Base-by-base conservation (phyloP, 2,329 filamentous ascomycete genomes). In the Ascochyta lentis region DNA sequence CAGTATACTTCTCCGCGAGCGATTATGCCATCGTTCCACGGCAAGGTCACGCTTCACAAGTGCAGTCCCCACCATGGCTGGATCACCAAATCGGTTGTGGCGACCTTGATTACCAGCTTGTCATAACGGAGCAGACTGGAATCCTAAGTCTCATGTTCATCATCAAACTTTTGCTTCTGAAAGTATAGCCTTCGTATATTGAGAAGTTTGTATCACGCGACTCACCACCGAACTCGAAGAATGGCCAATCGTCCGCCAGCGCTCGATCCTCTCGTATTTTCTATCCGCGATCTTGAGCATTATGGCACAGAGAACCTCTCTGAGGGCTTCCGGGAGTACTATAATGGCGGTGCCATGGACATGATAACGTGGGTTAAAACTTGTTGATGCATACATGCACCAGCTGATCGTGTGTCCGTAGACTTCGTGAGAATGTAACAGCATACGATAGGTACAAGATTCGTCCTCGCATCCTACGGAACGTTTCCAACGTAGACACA, bases 251-350 rank as follows among this genome's bases (percentile, higher is more conserved):
- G 64, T 12, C 56, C 60, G 34, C 37, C 54, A 26, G 51, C 56
- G n/a, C 48, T 64, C n/a, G 62, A 66, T 50, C 39, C 60, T 27
- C 49, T 60, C 8, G 62, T 66, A 4, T 64, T 60, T 35, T 64
- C 59, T 4, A 63, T 66, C 23, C 51, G 37, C 3, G 63, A 66
- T 37, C 53, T 66, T 15, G 78, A 80, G 64, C 68, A 66, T 24
- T 45, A 70, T 42, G 79, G 74, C 13, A 74, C 73, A 47, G 69
- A 69, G 19, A 77, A 70, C 38, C 68, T 81, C 31, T 71, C 78
- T 1, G 71, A 69, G 19, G 77, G 77, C 72, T 72, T 75, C 27
- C 61, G 54, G 77, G 83, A 85, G 46, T 86, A 84, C 69, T 60
- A 55, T 34, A 59, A 61, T 49, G 58, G 58, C 22, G 58, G 58